Conservation (phyloP, 1,284 basidiomycete genomes). For the Cerioporus squamosus region DNA sequence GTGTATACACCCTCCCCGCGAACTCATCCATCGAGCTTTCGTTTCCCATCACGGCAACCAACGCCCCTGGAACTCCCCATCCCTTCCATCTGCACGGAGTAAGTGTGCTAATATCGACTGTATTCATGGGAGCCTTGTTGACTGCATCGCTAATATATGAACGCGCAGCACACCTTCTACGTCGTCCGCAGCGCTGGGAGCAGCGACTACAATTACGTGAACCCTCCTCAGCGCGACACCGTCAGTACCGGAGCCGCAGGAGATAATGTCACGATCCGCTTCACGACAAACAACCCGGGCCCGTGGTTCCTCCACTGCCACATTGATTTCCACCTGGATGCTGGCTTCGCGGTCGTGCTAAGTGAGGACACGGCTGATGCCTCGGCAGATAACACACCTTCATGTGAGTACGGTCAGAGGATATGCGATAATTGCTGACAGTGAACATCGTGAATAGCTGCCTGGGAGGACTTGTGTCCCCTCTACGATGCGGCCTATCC, state of each 20-base stretch:
- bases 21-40: slow-evolving; percentile 39
- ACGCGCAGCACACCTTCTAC: slow-evolving; percentile 27
- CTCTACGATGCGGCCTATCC: not conserved
- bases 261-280: slow-evolving; percentile 35
- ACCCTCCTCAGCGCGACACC: slow-evolving; percentile 36
- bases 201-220: slow-evolving; percentile 33
- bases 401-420: not conserved
- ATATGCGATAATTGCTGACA: no score
- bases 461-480: slow-evolving; percentile 3
- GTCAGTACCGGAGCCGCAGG: slow-evolving; percentile 33
- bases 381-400: slow-evolving; percentile 1
- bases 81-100: slow-evolving; percentile 45
- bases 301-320: slow-evolving; percentile 28
- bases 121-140: not conserved
- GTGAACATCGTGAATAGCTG: not conserved
- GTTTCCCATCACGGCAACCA: slow-evolving; percentile 29
- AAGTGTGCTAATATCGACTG: slow-evolving; percentile 2
- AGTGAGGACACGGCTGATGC: slow-evolving; percentile 24
- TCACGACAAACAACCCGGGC: slow-evolving; percentile 25
- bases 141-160: no score
- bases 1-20: slow-evolving; percentile 30
- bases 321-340: slow-evolving; percentile 28
- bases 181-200: slow-evolving; percentile 36
- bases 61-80: slow-evolving; percentile 35
- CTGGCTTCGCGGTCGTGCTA: slow-evolving; percentile 28